A percentile compares a stretch with the other conserved stretches of the same genome.
phyloP scores from a whole-genome alignment of 805 yeast species.

The Starmerella bombicola region DNA sequence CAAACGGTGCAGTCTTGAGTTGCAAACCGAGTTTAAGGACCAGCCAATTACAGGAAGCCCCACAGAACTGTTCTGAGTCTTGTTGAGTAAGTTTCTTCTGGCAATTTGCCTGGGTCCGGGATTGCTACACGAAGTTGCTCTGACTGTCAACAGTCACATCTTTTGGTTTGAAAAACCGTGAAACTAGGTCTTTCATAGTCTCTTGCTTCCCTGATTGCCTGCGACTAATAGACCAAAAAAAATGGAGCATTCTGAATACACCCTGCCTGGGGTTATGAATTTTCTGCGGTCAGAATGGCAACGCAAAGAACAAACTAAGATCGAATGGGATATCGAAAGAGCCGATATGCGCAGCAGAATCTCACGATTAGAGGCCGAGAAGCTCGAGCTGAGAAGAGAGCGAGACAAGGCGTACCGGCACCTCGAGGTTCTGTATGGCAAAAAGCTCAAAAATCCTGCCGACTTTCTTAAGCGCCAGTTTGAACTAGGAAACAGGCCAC shows the following conservation, averaged over 20 bases:
- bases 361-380: conserved; percentile 43
- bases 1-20: too few species aligned
- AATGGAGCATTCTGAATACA: conserved; percentile 25
- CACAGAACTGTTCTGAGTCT: too few species aligned
- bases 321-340: conserved; percentile 48
- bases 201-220: too few species aligned
- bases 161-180: too few species aligned
- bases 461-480: not conserved
- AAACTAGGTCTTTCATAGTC: too few species aligned
- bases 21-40: too few species aligned
- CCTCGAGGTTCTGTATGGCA: conserved; percentile 10
- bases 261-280: conserved; percentile 45
- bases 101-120: too few species aligned
- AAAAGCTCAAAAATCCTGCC: not conserved
- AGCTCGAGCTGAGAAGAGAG: conserved; percentile 29
- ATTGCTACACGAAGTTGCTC: too few species aligned
- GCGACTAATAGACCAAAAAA: too few species aligned
- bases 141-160: too few species aligned
- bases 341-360: conserved; percentile 46
- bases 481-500: not conserved
- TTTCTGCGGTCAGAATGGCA: conserved; percentile 53
- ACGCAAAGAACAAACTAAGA: conserved; percentile 45
- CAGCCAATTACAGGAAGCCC: too few species aligned
- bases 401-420: conserved; percentile 12
- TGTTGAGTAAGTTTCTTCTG: too few species aligned